Conservation (phyloP, 176 grass and related monocot species). For the Phragmites australis region DNA sequence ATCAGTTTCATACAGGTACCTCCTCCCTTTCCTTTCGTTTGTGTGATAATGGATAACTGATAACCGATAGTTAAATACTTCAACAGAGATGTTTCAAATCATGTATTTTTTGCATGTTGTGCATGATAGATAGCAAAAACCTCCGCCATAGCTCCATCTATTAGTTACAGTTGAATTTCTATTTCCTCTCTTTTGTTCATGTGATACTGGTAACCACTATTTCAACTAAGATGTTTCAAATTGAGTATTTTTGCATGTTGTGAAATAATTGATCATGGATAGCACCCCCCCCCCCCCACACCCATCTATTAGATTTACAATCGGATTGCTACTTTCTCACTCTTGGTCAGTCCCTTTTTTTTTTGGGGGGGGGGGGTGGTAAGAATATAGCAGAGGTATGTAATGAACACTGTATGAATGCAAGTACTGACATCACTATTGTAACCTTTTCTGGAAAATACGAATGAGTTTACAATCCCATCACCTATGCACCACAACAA, state of each 20-base stretch:
- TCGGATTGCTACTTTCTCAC: not conserved
- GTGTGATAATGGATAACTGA: not conserved
- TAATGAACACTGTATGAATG: not conserved
- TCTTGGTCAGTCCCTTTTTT: not conserved
- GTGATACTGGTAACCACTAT: constrained; percentile 1
- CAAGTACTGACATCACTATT: constrained; percentile 3
- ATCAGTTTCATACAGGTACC: constrained; percentile 76
- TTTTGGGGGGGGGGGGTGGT: not conserved
- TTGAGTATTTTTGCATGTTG: constrained; percentile 18
- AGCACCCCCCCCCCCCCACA: too few species aligned
- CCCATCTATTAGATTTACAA: not conserved
- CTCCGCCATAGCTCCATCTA: not conserved
- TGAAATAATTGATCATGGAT: constrained; percentile 18
- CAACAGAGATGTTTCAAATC: not conserved
- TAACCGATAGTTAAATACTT: not conserved
- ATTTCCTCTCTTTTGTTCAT: not conserved
- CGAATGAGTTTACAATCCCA: not conserved
- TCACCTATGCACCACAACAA: not conserved
- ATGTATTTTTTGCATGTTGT: not conserved
- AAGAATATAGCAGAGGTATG: not conserved
- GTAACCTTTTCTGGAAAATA: not conserved
- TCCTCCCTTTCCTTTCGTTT: constrained; percentile 20
- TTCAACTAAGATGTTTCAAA: not conserved
- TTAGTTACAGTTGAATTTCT: constrained; percentile 4
- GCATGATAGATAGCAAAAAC: not conserved